phyloP scores from a whole-genome alignment of 768 basidiomycete species.

The Suillus cothurnatus region DNA sequence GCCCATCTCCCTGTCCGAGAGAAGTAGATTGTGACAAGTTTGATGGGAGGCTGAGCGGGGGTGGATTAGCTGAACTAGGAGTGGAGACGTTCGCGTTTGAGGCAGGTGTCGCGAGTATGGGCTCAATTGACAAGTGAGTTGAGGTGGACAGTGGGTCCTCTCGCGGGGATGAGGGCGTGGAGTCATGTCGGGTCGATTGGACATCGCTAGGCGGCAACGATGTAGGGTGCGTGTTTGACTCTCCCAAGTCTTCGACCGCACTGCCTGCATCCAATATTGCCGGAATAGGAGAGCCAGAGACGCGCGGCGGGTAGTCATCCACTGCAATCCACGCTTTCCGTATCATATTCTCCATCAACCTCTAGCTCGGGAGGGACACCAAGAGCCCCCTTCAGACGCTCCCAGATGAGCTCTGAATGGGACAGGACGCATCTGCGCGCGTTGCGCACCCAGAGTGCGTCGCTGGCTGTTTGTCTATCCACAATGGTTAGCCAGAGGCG shows the following conservation, averaged over 20 bases:
- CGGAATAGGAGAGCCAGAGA: constrained; percentile 32
- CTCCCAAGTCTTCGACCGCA: background rate
- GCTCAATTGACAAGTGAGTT: constrained; percentile 43
- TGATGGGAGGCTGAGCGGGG: constrained; percentile 41
- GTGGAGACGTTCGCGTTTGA: constrained; percentile 20
- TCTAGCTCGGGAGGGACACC: constrained; percentile 88
- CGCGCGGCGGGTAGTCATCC: constrained; percentile 26
- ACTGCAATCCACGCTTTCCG: constrained; percentile 32
- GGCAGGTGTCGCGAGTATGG: constrained; percentile 45
- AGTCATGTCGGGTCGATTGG: constrained; percentile 1
- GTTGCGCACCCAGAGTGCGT: constrained; percentile 71
- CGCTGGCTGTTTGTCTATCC: constrained; percentile 63
- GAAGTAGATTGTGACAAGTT: constrained; percentile 31
- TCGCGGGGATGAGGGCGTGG: constrained; percentile 15
- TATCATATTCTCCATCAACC: constrained; percentile 45
- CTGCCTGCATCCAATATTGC: constrained; percentile 6
- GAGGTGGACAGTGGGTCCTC: constrained; percentile 8
- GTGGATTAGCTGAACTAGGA: constrained; percentile 31
- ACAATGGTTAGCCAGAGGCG: constrained; percentile 65
- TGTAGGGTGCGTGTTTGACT: background rate
- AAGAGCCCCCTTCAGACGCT: constrained; percentile 83
- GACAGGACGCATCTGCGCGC: constrained; percentile 75
- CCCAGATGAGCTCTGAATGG: constrained; percentile 89
- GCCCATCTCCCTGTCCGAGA: constrained; percentile 31
- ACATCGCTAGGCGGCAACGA: background rate